Evolutionary conservation across 768 basidiomycete genomes (phyloP).

Genomic region (Rickenella mellea): DNA sequence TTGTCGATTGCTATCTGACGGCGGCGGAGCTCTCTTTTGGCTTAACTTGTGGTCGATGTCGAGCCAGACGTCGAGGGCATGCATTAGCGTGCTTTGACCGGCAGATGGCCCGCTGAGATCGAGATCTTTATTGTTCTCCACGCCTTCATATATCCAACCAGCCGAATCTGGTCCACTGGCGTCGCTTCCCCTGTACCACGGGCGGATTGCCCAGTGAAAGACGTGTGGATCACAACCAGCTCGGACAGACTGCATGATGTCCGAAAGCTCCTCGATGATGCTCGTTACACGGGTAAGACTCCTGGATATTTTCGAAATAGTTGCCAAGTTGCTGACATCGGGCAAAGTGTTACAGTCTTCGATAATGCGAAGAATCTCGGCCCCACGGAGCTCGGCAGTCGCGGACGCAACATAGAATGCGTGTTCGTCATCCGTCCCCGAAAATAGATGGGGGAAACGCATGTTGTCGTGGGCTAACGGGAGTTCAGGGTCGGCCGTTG

Average conservation of each 20-base stretch:
- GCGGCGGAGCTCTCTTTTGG: slow-evolving; percentile 54
- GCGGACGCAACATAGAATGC: slow-evolving; percentile 86
- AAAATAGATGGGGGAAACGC: slow-evolving; percentile 64
- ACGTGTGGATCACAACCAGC: slow-evolving; percentile 70
- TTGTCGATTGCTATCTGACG: slow-evolving; percentile 55
- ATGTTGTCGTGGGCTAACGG: slow-evolving; percentile 69
- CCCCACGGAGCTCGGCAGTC: slow-evolving; percentile 75
- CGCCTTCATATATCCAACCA: slow-evolving; percentile 75
- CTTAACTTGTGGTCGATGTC: slow-evolving; percentile 83
- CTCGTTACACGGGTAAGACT: slow-evolving; percentile 61
- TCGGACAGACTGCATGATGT: slow-evolving; percentile 59
- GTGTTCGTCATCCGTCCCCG: slow-evolving; percentile 74
- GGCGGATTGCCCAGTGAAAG: slow-evolving; percentile 86
- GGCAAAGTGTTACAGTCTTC: slow-evolving; percentile 77
- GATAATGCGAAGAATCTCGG: slow-evolving; percentile 79
- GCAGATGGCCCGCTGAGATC: slow-evolving; percentile 85
- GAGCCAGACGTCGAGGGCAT: slow-evolving; percentile 75
- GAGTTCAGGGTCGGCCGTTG: slow-evolving; percentile 41
- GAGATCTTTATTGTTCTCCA: slow-evolving; percentile 44
- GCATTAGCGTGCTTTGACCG: slow-evolving; percentile 90
- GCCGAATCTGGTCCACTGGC: slow-evolving; percentile 39
- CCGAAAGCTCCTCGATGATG: slow-evolving; percentile 67
- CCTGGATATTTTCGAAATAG: slow-evolving; percentile 56
- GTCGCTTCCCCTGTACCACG: slow-evolving; percentile 87
- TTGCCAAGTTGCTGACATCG: slow-evolving; percentile 51